Conservation (phyloP, 441 rosid species). For the Pelargonium myrrhifolium region DNA sequence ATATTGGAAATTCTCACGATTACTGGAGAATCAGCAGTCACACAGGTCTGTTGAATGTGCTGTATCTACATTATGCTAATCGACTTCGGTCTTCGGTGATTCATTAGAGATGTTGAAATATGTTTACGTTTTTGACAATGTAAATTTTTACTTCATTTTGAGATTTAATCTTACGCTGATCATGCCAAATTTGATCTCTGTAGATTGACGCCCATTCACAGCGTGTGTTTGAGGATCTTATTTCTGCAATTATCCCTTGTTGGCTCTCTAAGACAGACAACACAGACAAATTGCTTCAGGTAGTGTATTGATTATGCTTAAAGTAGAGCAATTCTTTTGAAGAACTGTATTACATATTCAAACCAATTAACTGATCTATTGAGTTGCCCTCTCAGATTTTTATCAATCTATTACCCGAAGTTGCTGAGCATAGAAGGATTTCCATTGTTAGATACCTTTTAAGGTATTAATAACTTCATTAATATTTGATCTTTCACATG, state of each 20-base stretch:
- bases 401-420: conserved; percentile 67
- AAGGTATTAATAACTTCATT: conserved; percentile 43
- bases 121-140: conserved; percentile 4
- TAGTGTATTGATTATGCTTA: conserved; percentile 23
- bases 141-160: background rate
- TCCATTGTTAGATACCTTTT: conserved; percentile 65
- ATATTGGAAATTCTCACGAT: conserved; percentile 56
- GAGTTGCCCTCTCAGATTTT: conserved; percentile 50
- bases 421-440: conserved; percentile 76
- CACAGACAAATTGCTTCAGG: conserved; percentile 67
- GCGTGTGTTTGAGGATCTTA: conserved; percentile 67
- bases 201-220: conserved; percentile 82
- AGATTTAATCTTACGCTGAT: conserved; percentile 10
- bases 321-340: background rate
- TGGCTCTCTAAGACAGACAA: conserved; percentile 68
- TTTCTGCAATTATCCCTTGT: conserved; percentile 73
- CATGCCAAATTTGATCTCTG: conserved; percentile 16
- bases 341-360: conserved; percentile 6
- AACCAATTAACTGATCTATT: conserved; percentile 19
- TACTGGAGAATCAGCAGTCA: conserved; percentile 74
- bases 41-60: conserved; percentile 57
- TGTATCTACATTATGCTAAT: conserved; percentile 7
- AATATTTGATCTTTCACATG: conserved; percentile 9
- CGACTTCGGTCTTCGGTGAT: background rate
- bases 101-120: background rate